Evolutionary conservation across 2,329 filamentous ascomycete genomes (phyloP), one percentile per base, ranked within the genome.

Genomic region (Ceratocystis eucalypticola): DNA sequence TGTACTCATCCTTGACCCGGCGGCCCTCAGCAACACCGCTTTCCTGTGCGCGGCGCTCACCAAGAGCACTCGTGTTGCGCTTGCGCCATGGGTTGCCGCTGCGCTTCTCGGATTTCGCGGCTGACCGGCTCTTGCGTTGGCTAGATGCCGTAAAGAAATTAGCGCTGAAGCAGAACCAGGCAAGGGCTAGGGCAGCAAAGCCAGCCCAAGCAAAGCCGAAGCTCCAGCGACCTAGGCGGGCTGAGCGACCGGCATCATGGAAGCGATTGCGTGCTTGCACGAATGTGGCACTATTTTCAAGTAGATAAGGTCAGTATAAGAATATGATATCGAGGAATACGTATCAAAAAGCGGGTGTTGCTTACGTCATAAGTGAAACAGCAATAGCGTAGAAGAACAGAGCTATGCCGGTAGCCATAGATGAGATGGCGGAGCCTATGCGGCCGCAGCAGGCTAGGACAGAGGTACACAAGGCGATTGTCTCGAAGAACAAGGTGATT

Each of bases 151-250:
- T 46, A 28, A 65, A 65, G 59, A 83, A 82, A 64, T 84, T 84
- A 41, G 85, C 65, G 74, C 82, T 88, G 77, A 91, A 89, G 67
- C 91, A 76, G 37, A 89, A 70, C 3, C 82, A 83, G 17, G 87
- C 82, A 70, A 92, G 74, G 70, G 90, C 76, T 71, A 89, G 82
- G 65, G 82, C 81, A 8, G 82, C 83, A 75, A 85, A 84, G 1
- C 88, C 82, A 17, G 81, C 85, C 89, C 89, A 94, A 69, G 84
- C 85, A 77, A 91, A 93, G 57, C 83, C 89, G 72, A 90, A 89
- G 22, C 85, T 87, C 72, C 87, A 88, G 41, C 72, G 72, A 65
- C 89, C 89, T 46, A 94, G 74, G 10, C 73, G 74, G 37, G 89
- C 87, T 20, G 74, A 72, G 65, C 84, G 82, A 68, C 80, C 81